Base-by-base conservation (phyloP, 192 early-diverging fungal genomes). In the Coemansia sp. region DNA sequence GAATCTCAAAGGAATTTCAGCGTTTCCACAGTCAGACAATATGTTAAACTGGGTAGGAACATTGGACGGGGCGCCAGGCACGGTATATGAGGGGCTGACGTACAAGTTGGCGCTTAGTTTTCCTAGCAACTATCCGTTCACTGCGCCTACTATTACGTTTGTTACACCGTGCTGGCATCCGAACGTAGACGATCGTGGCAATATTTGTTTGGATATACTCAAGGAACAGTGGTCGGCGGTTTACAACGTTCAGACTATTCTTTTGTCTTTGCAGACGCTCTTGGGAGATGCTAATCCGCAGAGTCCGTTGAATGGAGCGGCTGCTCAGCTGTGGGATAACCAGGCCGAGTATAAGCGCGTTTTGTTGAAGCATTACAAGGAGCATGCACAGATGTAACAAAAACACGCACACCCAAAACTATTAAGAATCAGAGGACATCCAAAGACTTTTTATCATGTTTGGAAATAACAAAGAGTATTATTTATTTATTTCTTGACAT, bases 161-260 rank as follows among this genome's bases (percentile, higher is more conserved):
- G 77, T 88, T 10, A 90, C 88, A 49, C 91, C 95, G 14, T 94
- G 96, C 78, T 96, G 92, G 88, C 97, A 99, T 72, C 97, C 97
- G 32, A 99, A 94, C 73, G 94, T 97, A 1, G 95, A 98, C 74
- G 86, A 89, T 19, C 84, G 91, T 71, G 97, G 97, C 37, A 89
- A 92, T 35, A 94, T 99, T 14, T 99, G 97, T 74, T 91, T 99
- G 65, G 94, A 93, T 35, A 99, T 99, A 63, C 79, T 99, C 8
- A 89, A 87, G 52, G 97, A 99, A 59, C 87, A 95, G 63, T 99
- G 97, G 97, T 87, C 90, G 38, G 95, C 97, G 8, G 89, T 99
- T 11, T 95, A 99, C 78, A 99, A 95, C 11, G 96, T 99, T 40
- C 95, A 98, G 83, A 95, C 95, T 7, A 98, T 99, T 72, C 78